Conservation (phyloP, 2,329 filamentous ascomycete genomes). For the Graphium sp. region DNA sequence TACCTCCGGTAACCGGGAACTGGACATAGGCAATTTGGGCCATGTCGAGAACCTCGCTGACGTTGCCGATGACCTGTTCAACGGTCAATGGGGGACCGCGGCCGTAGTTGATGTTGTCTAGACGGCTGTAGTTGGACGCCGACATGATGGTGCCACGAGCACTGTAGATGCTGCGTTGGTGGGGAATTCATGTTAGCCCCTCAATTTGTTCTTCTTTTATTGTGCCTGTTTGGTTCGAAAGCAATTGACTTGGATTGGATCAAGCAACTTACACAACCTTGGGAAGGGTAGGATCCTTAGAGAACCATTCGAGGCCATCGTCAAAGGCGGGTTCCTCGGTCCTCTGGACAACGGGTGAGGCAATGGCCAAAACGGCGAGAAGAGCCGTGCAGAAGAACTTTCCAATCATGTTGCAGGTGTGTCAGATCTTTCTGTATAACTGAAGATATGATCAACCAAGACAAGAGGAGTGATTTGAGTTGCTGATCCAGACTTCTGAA, state of each 20-base stretch:
- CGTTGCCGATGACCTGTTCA: constrained; percentile 12
- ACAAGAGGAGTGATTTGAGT: no score
- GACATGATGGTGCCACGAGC: constrained; percentile 15
- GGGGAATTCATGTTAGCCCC: no score
- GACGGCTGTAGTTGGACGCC: constrained; percentile 14
- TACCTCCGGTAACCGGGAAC: constrained; percentile 11
- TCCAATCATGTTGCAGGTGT: no score
- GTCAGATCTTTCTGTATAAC: no score
- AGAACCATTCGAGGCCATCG: constrained; percentile 9
- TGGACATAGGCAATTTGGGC: constrained; percentile 13
- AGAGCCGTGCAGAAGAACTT: no score
- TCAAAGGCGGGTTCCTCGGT: no score
- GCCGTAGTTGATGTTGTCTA: constrained; percentile 16
- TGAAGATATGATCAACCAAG: no score
- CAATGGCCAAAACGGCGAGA: no score
- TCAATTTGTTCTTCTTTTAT: no score
- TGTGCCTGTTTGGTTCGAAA: no score
- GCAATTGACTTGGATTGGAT: neutral
- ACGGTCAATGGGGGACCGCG: constrained; percentile 10
- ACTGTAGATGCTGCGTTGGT: constrained; percentile 9
- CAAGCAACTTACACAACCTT: constrained; percentile 11
- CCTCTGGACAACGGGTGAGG: no score
- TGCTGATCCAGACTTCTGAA: no score
- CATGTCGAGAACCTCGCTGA: constrained; percentile 13
- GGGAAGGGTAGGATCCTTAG: constrained; percentile 10